These are phyloP conservation scores for Choiromyces venosus DNA, from an alignment of 495 filamentous ascomycete genomes.

Conservation along the genomic window DNA sequence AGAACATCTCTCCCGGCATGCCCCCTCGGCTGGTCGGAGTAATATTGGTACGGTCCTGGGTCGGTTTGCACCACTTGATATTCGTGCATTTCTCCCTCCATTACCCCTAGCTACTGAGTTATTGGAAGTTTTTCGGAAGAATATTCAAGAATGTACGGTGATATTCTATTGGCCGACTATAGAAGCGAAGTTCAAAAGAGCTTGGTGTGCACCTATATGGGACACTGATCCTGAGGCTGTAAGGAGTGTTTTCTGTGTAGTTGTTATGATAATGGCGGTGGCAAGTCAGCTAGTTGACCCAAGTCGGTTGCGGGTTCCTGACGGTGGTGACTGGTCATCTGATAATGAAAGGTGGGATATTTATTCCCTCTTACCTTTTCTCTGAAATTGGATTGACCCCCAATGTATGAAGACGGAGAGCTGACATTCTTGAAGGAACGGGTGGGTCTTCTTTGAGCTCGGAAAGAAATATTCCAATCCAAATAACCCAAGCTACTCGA, in stretches of 20 bases:
- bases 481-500: constrained; percentile 37
- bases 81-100: constrained; percentile 38
- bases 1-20: constrained; percentile 3
- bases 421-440: constrained; percentile 30
- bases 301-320: constrained; percentile 19
- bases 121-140: constrained; percentile 34
- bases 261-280: constrained; percentile 38
- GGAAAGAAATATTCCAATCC: constrained; percentile 39
- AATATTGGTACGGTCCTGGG: constrained; percentile 7
- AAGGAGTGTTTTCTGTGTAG: constrained; percentile 38
- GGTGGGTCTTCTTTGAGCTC: constrained; percentile 40
- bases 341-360: constrained; percentile 34
- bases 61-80: constrained; percentile 31
- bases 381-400: not conserved
- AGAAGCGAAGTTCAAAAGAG: constrained; percentile 36
- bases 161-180: constrained; percentile 40
- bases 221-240: constrained; percentile 35
- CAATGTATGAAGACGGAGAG: not conserved
- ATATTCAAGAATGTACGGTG: constrained; percentile 33
- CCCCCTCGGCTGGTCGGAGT: constrained; percentile 9
- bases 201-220: constrained; percentile 39
- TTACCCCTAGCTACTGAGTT: constrained; percentile 28
- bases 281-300: constrained; percentile 38
- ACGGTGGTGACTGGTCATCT: constrained; percentile 29
- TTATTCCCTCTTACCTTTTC: not conserved